Evolutionary conservation across 2,329 filamentous ascomycete genomes (phyloP).

Genomic region (Cladorrhinum sp.): DNA sequence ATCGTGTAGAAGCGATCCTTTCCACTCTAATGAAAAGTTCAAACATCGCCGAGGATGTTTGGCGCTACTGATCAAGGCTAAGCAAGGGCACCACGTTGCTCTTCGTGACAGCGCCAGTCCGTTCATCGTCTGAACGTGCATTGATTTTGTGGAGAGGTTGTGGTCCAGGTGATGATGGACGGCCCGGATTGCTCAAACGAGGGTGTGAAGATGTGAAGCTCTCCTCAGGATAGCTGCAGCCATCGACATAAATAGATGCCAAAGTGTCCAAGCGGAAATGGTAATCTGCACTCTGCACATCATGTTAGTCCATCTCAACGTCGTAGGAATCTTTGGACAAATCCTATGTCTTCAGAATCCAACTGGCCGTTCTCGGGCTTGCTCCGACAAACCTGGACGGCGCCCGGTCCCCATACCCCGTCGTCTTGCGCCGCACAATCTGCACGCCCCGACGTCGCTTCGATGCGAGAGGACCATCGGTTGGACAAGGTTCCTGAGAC

Average conservation of each 20-base stretch:
- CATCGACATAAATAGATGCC: conserved; percentile 10
- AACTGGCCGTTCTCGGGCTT: conserved; percentile 13
- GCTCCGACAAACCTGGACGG: conserved; percentile 6
- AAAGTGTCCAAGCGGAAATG: conserved; percentile 10
- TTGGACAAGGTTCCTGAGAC: conserved; percentile 26
- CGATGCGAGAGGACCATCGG: conserved; percentile 18
- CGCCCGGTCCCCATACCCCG: conserved; percentile 6
- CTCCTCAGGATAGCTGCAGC: no score
- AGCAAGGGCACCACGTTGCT: conserved; percentile 18
- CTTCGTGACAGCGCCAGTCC: conserved; percentile 5
- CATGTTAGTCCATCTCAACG: background rate
- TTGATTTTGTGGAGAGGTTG: background rate
- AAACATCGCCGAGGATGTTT: background rate
- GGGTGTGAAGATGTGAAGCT: no score
- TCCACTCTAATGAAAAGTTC: background rate
- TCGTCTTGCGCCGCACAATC: conserved; percentile 16
- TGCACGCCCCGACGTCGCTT: conserved; percentile 21
- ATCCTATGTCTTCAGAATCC: background rate
- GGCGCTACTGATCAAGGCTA: background rate
- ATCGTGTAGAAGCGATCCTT: conserved; percentile 8
- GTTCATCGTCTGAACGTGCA: conserved; percentile 12
- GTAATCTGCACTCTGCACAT: background rate
- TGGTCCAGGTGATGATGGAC: background rate
- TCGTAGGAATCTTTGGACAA: background rate
- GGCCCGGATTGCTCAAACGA: background rate